phyloP scores from a whole-genome alignment of 805 yeast genomes.

The Clavispora carvajalis region DNA sequence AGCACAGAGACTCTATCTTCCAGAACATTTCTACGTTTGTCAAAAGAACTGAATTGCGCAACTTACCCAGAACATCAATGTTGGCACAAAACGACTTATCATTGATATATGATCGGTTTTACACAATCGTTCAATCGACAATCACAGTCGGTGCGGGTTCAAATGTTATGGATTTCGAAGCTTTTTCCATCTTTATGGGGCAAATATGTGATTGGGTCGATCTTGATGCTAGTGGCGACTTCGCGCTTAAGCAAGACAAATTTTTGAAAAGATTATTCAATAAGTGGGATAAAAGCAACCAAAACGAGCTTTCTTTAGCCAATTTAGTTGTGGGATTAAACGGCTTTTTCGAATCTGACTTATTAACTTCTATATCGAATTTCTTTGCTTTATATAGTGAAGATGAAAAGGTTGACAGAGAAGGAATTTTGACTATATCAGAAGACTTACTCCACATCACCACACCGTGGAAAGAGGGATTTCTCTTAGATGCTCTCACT shows the following conservation, averaged over 20 bases:
- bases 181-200: constrained; percentile 69
- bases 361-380: constrained; percentile 72
- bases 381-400: constrained; percentile 63
- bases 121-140: constrained; percentile 67
- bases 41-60: constrained; percentile 85
- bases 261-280: constrained; percentile 62
- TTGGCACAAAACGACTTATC: constrained; percentile 55
- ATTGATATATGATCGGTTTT: constrained; percentile 78
- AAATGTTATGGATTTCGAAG: constrained; percentile 68
- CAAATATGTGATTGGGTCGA: constrained; percentile 76
- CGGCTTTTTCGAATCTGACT: constrained; percentile 60
- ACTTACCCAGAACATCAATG: constrained; percentile 68
- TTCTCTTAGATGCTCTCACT: constrained; percentile 59
- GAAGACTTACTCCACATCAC: constrained; percentile 84
- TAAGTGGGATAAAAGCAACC: constrained; percentile 60
- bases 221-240: constrained; percentile 20
- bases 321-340: constrained; percentile 74
- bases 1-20: constrained; percentile 69
- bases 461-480: constrained; percentile 78
- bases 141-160: constrained; percentile 43
- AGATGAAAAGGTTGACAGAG: constrained; percentile 64
- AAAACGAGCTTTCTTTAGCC: constrained; percentile 56
- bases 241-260: constrained; percentile 26
- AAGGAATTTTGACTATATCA: constrained; percentile 75
- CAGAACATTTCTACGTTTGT: constrained; percentile 87